phyloP scores from a whole-genome alignment of 768 basidiomycete species.

The Leccinum fibrillosum region DNA sequence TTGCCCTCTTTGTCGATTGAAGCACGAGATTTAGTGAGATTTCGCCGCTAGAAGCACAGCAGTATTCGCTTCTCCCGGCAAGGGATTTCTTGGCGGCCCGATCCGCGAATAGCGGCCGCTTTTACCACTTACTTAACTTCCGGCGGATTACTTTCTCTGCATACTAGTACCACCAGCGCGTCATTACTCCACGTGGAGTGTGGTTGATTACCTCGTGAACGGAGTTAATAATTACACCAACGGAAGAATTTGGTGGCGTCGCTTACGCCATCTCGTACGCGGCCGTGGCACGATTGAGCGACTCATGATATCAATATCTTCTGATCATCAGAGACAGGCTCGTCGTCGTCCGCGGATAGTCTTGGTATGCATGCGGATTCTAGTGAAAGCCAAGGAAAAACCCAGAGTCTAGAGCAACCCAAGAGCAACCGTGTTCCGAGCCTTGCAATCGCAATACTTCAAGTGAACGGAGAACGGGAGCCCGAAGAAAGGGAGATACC shows the following conservation, averaged over 20 bases:
- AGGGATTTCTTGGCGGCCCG: slow-evolving; percentile 16
- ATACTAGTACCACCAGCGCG: background rate
- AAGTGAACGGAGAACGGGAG: background rate
- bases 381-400: slow-evolving; percentile 11
- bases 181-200: background rate
- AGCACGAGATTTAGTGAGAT: background rate
- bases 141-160: background rate
- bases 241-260: background rate
- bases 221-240: slow-evolving; percentile 11
- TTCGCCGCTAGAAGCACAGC: background rate
- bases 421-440: background rate
- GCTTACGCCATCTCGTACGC: background rate
- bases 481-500: background rate
- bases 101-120: slow-evolving; percentile 8
- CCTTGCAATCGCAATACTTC: slow-evolving; percentile 5
- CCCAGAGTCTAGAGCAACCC: slow-evolving; percentile 3
- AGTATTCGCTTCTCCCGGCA: background rate
- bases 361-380: background rate
- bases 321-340: background rate
- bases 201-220: background rate
- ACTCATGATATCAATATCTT: background rate
- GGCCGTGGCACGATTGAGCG: background rate
- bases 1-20: slow-evolving; percentile 14
- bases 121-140: background rate
- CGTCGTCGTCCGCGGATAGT: slow-evolving; percentile 8